A percentile compares a stretch with the other conserved stretches of the same genome.
Evolutionary conservation across 176 grass and related monocot species (phyloP).

Genomic region (Triticum dicoccoides): DNA sequence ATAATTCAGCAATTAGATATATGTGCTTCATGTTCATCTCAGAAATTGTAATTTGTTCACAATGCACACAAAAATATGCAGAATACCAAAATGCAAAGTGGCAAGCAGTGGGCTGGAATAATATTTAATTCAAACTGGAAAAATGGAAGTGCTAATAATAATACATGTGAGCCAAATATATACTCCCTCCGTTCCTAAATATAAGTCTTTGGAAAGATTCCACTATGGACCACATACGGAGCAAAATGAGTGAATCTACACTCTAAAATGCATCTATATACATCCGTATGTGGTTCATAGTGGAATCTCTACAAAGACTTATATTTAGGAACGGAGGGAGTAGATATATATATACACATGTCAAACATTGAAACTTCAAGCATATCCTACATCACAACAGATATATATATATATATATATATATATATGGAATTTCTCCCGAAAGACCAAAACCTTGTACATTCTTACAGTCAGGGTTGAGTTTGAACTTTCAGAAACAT

Average conservation of each 20-base stretch:
- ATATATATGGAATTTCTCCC: not conserved
- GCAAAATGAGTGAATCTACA: too few species aligned
- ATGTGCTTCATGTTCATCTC: not conserved
- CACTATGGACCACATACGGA: too few species aligned
- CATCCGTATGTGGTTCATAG: too few species aligned
- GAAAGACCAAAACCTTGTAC: not conserved
- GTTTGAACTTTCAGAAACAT: conserved; percentile 17
- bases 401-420: not conserved
- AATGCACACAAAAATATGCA: not conserved
- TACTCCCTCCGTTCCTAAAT: too few species aligned
- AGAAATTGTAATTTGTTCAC: not conserved
- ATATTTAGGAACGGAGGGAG: too few species aligned
- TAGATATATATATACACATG: not conserved
- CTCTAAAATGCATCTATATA: too few species aligned
- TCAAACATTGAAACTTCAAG: not conserved
- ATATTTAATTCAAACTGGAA: not conserved
- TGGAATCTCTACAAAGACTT: too few species aligned
- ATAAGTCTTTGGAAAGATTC: too few species aligned
- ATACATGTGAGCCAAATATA: not conserved
- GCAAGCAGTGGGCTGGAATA: not conserved
- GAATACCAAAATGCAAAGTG: not conserved
- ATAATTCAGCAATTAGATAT: not conserved
- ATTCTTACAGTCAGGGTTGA: not conserved
- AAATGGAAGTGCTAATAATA: not conserved
- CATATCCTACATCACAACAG: not conserved